Evolutionary conservation across 352 stramenopile genomes (phyloP), one percentile per base, ranked within the genome.

Genomic region (Thalassiosira mediterranea): DNA sequence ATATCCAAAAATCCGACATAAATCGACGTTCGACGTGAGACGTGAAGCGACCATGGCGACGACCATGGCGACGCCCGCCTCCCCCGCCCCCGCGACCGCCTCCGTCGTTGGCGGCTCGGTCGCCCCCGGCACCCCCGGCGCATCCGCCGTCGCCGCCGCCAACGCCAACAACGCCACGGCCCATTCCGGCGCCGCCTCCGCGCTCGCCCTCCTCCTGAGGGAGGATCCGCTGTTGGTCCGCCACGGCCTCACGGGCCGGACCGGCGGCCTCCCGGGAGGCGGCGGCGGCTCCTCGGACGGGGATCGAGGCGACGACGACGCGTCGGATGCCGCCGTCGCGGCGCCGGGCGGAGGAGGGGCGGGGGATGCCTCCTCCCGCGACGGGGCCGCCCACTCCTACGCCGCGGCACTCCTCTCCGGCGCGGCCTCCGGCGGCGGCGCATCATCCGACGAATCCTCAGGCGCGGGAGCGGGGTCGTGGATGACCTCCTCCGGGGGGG

Each of bases 221-320:
- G 85, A 91, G 65, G 85, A 91, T 79, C 76, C 60, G 2, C 44
- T 91, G 2, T 63, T 91, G 34, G 60, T 76, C n/a, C 72, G 87
- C 63, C 66, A 87, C 46, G 64, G 73, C 40, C 65, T 89, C 38
- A 76, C 79, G 54, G 49, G 72, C 4, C 75, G 62, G 38, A 51
- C 37, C 17, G 59, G 47, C 3, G 49, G 46, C 5, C n/a, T n/a
- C n/a, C n/a, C n/a, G n/a, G n/a, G n/a, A n/a, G n/a, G n/a, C n/a
- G n/a, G n/a, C n/a, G n/a, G n/a, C n/a, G n/a, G n/a, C n/a, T n/a
- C n/a, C n/a, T n/a, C 38, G n/a, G 32, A 61, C 34, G 21, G 29
- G 7, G 29, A 51, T 29, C 23, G 32, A 15, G n/a, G n/a, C n/a
- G n/a, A n/a, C n/a, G 17, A 7, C 28, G 11, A 42, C 34, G 13